Conservation (phyloP, 1,284 basidiomycete species). For the Puccinia hordei region DNA sequence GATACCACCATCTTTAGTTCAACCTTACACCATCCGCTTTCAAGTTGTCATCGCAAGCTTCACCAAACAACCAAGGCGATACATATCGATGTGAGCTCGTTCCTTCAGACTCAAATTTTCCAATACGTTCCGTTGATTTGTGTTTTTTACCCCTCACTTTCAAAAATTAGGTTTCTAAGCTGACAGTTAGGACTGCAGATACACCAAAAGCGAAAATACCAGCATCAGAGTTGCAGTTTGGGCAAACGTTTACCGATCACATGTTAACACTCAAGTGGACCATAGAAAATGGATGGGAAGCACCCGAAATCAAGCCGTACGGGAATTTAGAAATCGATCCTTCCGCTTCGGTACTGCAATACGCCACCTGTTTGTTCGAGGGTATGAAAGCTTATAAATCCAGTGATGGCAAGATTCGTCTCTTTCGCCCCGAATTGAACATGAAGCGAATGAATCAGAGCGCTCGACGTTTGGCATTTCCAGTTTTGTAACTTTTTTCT, state of each 20-base stretch:
- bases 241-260: constrained; percentile 75
- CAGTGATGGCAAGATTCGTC: constrained; percentile 72
- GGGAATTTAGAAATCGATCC: constrained; percentile 76
- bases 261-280: constrained; percentile 87
- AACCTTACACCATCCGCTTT: neutral
- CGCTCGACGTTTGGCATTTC: constrained; percentile 70
- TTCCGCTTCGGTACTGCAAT: constrained; percentile 85
- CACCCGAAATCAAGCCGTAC: constrained; percentile 81
- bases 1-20: neutral
- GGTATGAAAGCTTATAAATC: constrained; percentile 94
- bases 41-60: neutral
- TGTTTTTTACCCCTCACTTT: neutral
- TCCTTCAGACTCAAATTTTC: neutral
- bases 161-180: constrained; percentile 46
- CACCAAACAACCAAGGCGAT: neutral
- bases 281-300: constrained; percentile 73
- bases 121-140: neutral
- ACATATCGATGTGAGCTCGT: neutral
- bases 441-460: constrained; percentile 77
- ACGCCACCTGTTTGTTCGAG: constrained; percentile 85
- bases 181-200: constrained; percentile 52
- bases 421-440: constrained; percentile 97
- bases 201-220: constrained; percentile 59
- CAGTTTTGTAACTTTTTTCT: constrained; percentile 63
- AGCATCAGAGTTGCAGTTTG: constrained; percentile 62